Evolutionary conservation across 2,329 filamentous ascomycete genomes (phyloP), one percentile per base, ranked within the genome.

Genomic region (Meredithiella fracta): DNA sequence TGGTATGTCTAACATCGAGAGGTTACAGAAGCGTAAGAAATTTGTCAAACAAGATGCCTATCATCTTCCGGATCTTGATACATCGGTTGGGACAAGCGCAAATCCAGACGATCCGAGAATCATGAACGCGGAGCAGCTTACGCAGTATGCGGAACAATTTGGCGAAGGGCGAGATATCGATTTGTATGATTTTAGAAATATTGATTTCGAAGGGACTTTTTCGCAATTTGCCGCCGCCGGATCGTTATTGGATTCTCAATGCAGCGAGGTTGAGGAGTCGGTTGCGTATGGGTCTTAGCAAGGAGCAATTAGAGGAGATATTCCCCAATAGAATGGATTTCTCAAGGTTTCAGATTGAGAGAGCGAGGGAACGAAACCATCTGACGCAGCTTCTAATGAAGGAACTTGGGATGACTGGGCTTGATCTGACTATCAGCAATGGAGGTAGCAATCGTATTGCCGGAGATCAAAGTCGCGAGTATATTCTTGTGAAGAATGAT

Each of bases 191-290:
- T 98, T 98, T 65, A 94, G 86, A 65, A 97, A 97, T 69, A 98
- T 98, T 63, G 92, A 98, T 65, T 98, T 97, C 64, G 86, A 97
- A 61, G 87, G 90, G 61, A 82, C 98, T 98, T 69, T 98, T 98
- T 70, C 80, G 85, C 66, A 95, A 88, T 65, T 69, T 98, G 57
- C 92, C 94, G 0, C 76, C 89, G 1, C 83, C 84, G 1, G 92
- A 98, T 70, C 80, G 91, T 51, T 98, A 98, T 72, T 97, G 97
- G 63, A 98, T 98, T 54, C 71, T 98, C 22, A 98, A 98, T 65
- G 92, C 94, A 1, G 92, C 94, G 1, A 78, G 92, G 59, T 66
- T 98, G 59, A 76, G 92, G 57, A 95, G 88, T 67, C 78, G 92
- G 54, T 73, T 98, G 64, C 80, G 92, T 65, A 95, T 98, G 91